Base-by-base conservation (phyloP, 225 moss, liverwort and hornwort species). In the Polytrichum commune region DNA sequence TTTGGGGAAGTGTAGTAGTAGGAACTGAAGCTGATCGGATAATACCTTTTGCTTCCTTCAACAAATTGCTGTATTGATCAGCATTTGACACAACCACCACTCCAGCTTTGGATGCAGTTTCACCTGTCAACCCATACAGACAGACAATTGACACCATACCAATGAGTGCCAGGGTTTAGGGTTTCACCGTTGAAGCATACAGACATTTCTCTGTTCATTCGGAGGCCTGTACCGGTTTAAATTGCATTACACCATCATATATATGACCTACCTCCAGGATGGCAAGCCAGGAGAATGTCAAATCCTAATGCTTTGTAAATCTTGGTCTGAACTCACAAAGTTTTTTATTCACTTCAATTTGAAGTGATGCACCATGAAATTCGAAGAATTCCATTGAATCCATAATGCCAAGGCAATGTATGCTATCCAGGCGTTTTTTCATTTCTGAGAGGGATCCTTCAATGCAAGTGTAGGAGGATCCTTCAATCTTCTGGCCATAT, bases 1-100 rank as follows among this genome's bases (percentile, higher is more conserved):
- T 61, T 61, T 61, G 23, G 23, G 26, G 26, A 26, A 26, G 5
- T 19, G 19, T 61, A 72, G 19, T 32, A 1, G n/a, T 19, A 66
- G 64, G 25, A 5, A 28, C 55, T 38, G 54, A 55, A 60, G 13
- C 9, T 19, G 53, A 61, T 29, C 4, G 58, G 5, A 19, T 18
- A 32, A 58, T 77, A 87, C 87, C 87, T 81, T 84, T 81, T 10
- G 84, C 81, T 62, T 84, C 84, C 53, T 84, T 82, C 64, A 87
- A 73, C 69, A 84, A 84, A 70, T 46, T 79, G 69, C 77, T 81
- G 72, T 81, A 87, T 64, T 84, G 67, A 61, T 81, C 81, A 46
- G 81, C 61, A 60, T 76, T 72, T 18, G 53, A 28, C 38, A 87
- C 84, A 66, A 78, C 74, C 33, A 73, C 55, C 55, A 87, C 87